Evolutionary conservation across 352 stramenopile species (phyloP), one percentile per base, ranked within the genome.

Genomic region (Thraustochytrium striatum): DNA sequence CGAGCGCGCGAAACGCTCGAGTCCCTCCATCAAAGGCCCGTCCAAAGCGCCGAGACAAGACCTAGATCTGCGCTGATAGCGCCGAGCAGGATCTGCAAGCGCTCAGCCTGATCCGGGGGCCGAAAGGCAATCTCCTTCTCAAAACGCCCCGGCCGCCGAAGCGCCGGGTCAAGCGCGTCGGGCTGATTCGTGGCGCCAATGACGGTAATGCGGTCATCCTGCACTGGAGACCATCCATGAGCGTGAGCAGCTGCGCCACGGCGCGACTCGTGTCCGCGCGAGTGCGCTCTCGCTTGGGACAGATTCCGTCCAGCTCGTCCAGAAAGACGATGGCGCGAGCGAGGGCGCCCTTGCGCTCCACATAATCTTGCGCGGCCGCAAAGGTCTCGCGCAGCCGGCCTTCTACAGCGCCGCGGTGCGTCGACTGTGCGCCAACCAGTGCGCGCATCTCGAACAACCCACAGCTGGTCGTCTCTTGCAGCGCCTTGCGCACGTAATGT

Each of bases 51-150:
- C 88, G 69, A 28, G 7, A 3, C 0, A 16, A 28, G 43, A 25
- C 38, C 39, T 43, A 19, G 9, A 1, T 28, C 52, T 3, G 13
- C 32, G n/a, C 19, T 93, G 5, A 95, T 88, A 30, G 92, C 90
- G 21, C 97, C 94, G 55, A 89, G 25, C 35, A 98, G 78, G 69
- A 35, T 75, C 28, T 21, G 16, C 8, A 69, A 25, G 92, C 95
- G 90, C 21, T 95, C 92, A 3, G 88, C 85, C 8, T 94, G 91
- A 69, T 95, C 95, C 2, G 96, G 96, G 59, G 98, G 92, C 2
- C 89, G 88, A 80, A 99, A 97, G 83, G 98, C 92, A 9, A 99
- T 86, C 85, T 98, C 94, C 25, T 92, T 88, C 82, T 99, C 95
- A 70, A 99, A 98, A 21, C 95, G 89, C 5, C 95, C 95, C 32